These are phyloP conservation scores for Colletotrichum godetiae DNA, from an alignment of 2,329 filamentous ascomycete species.

Conservation along the genomic window DNA sequence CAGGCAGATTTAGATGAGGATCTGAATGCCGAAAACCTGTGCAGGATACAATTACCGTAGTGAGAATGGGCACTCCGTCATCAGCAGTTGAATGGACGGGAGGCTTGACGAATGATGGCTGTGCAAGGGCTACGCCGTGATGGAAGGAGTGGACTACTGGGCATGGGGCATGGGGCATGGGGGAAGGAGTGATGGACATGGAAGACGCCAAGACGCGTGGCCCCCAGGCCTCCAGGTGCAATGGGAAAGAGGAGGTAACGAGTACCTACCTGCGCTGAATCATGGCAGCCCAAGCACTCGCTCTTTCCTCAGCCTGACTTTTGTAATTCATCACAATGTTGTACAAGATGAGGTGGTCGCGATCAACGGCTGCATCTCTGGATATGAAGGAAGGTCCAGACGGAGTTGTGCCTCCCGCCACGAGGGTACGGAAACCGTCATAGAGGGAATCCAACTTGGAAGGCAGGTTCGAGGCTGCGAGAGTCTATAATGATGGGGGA, in stretches of 20 bases:
- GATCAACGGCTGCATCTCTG: neutral
- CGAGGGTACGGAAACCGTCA: too few relatives aligned
- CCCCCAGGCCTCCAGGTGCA: neutral
- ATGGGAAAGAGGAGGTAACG: neutral
- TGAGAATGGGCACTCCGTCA: neutral
- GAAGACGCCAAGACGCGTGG: conserved; percentile 9
- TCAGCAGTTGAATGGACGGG: neutral
- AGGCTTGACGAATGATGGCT: neutral
- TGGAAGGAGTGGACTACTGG: neutral
- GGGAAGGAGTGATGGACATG: neutral
- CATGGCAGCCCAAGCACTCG: neutral
- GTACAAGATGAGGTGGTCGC: too few relatives aligned
- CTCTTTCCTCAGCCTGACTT: too few relatives aligned
- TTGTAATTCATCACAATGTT: too few relatives aligned
- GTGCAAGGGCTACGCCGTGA: neutral
- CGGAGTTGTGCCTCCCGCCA: neutral
- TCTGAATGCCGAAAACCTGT: neutral
- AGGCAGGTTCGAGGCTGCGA: neutral
- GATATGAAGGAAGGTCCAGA: neutral
- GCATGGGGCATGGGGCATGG: neutral
- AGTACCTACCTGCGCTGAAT: neutral
- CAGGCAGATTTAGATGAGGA: neutral
- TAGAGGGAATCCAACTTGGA: neutral
- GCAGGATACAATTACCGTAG: neutral
- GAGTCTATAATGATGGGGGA: too few relatives aligned